Conservation (phyloP, 139 green algal genomes). For the Gonium pectorale region DNA sequence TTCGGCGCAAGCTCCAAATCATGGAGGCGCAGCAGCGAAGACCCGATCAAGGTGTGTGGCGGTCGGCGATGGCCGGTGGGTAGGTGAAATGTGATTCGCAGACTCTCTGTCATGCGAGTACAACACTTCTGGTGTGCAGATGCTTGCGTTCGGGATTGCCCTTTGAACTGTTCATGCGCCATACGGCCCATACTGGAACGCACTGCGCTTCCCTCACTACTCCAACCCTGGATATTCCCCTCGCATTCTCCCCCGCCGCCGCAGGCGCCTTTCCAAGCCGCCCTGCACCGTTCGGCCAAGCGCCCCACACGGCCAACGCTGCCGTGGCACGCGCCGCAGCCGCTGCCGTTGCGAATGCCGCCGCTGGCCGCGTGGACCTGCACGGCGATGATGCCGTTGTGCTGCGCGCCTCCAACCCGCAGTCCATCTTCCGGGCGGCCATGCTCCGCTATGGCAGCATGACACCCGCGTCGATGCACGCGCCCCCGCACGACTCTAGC, state of each 20-base stretch:
- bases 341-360: too few species aligned
- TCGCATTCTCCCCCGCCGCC: too few species aligned
- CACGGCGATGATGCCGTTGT: too few species aligned
- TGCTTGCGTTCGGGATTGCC: too few species aligned
- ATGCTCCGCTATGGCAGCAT: background rate
- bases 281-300: too few species aligned
- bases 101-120: background rate
- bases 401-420: too few species aligned
- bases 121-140: background rate
- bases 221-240: background rate
- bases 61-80: background rate
- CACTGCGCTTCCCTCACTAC: background rate
- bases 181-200: background rate
- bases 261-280: too few species aligned
- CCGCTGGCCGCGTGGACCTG: too few species aligned
- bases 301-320: too few species aligned
- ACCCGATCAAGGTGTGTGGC: background rate
- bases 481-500: background rate
- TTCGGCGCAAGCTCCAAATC: background rate
- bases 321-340: too few species aligned
- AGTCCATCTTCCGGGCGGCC: too few species aligned
- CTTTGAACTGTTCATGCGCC: background rate
- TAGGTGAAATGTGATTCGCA: background rate
- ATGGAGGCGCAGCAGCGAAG: conserved; percentile 24
- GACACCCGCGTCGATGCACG: background rate